These are phyloP conservation scores for Colletotrichum agaves DNA, from an alignment of 2,329 filamentous ascomycete species.

Conservation along the genomic window DNA sequence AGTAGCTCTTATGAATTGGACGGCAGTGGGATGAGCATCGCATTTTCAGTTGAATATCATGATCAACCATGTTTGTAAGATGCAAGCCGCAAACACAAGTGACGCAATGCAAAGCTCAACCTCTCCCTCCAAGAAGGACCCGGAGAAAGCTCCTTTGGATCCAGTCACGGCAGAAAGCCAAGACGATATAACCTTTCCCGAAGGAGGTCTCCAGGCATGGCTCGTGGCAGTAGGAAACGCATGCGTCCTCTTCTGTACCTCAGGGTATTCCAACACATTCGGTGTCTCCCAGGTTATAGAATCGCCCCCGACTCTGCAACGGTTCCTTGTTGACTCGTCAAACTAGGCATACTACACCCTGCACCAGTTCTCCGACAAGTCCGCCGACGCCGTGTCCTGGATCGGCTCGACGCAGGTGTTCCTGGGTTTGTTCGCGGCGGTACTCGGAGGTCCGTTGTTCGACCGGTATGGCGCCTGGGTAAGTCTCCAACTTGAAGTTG, in stretches of 20 bases:
- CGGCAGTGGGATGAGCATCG: not conserved
- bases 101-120: not conserved
- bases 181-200: slow-evolving; percentile 39
- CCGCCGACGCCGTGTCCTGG: slow-evolving; percentile 52
- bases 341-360: slow-evolving; percentile 51
- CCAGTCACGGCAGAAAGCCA: not conserved
- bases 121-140: not conserved
- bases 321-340: too few relatives aligned
- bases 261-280: slow-evolving; percentile 57
- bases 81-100: not conserved
- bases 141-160: not conserved
- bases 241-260: slow-evolving; percentile 50
- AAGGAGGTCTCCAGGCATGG: slow-evolving; percentile 52
- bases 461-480: slow-evolving; percentile 54
- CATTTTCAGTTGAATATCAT: not conserved
- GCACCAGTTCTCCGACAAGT: slow-evolving; percentile 46
- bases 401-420: slow-evolving; percentile 53
- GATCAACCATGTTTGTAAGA: too few relatives aligned
- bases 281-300: slow-evolving; percentile 51
- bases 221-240: slow-evolving; percentile 50
- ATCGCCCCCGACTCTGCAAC: too few relatives aligned
- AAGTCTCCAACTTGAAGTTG: not conserved
- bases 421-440: slow-evolving; percentile 48
- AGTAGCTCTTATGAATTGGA: too few relatives aligned
- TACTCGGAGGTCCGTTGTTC: slow-evolving; percentile 52